Evolutionary conservation across 1,284 basidiomycete species (phyloP), one percentile per base, ranked within the genome.

Genomic region (Cerrena zonata): DNA sequence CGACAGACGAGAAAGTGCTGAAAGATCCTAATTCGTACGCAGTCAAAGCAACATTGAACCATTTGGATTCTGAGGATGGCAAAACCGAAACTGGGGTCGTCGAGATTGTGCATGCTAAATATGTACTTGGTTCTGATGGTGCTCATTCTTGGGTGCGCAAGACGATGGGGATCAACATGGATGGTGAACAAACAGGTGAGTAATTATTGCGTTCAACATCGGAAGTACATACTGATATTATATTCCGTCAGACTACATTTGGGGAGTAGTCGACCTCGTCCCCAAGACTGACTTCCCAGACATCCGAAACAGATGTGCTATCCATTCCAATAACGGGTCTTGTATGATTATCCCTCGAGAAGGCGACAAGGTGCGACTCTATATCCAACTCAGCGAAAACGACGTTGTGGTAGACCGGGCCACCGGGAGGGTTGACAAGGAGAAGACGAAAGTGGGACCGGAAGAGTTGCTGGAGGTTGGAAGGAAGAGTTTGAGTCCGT

Each of bases 71-170:
- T 15, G 51, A 66, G 26, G 30, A 59, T 11, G 53, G 64, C 10
- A 61, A 65, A 43, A n/a, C n/a, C n/a, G n/a, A n/a, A n/a, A n/a
- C n/a, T n/a, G n/a, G n/a, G n/a, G n/a, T n/a, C n/a, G n/a, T n/a
- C n/a, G 78, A 82, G 61, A 66, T 71, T 11, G 73, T 82, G 2
- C 65, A 64, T 36, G 79, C 78, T 1, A 79, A 77, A 58, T 83
- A 71, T 56, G 73, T 82, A 2, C 65, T 83, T 36, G 81, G 80
- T 0, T 67, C 75, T 30, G 80, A 83, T 59, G 82, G 76, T 71
- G 48, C 88, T 0, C 88, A 91, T 66, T 89, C 86, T 2, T 91
- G 87, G 88, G 85, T 89, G 4, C 76, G 89, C 25, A 84, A 84
- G 55, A 58, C 71, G 2, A 68, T 89, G n/a, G 76, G 76, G 2